phyloP scores from a whole-genome alignment of 2,329 filamentous ascomycete genomes.

The Fusarium sp. region DNA sequence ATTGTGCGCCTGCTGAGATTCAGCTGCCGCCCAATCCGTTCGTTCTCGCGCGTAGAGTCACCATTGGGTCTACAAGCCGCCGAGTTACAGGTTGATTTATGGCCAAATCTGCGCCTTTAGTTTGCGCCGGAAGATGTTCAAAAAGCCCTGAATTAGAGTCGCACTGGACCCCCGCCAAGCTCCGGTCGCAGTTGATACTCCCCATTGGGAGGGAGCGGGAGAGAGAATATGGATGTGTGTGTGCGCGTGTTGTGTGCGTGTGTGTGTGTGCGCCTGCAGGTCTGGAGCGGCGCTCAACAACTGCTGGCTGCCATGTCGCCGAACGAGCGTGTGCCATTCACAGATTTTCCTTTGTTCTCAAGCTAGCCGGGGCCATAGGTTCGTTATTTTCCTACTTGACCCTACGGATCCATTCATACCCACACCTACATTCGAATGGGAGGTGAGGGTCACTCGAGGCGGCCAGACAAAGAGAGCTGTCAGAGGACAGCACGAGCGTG shows the following conservation, averaged over 20 bases:
- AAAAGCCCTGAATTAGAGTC: conserved; percentile 35
- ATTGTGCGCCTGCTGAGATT: conserved; percentile 10
- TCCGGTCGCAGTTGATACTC: conserved; percentile 18
- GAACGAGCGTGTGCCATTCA: conserved; percentile 29
- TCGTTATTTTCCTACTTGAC: conserved; percentile 21
- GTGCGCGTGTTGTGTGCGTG: conserved; percentile 18
- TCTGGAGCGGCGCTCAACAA: conserved; percentile 20
- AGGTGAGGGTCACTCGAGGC: conserved; percentile 35
- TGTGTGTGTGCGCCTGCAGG: conserved; percentile 16
- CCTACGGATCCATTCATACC: conserved; percentile 6
- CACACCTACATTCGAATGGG: conserved; percentile 24
- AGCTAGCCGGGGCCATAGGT: conserved; percentile 33
- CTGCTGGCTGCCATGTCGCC: conserved; percentile 25
- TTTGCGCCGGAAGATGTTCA: conserved; percentile 30
- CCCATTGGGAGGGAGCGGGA: conserved; percentile 28
- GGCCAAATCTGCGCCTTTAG: conserved; percentile 7
- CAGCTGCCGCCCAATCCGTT: conserved; percentile 14
- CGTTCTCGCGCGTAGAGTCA: background rate
- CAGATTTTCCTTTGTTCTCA: conserved; percentile 8
- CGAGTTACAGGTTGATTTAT: conserved; percentile 8
- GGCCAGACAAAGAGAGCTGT: conserved; percentile 24
- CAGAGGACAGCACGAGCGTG: conserved; percentile 35
- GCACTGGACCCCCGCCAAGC: conserved; percentile 34
- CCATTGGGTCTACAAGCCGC: conserved; percentile 27
- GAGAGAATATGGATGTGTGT: conserved; percentile 26